Evolutionary conservation across 2,329 filamentous ascomycete genomes (phyloP).

Genomic region (Talaromyces sp.): DNA sequence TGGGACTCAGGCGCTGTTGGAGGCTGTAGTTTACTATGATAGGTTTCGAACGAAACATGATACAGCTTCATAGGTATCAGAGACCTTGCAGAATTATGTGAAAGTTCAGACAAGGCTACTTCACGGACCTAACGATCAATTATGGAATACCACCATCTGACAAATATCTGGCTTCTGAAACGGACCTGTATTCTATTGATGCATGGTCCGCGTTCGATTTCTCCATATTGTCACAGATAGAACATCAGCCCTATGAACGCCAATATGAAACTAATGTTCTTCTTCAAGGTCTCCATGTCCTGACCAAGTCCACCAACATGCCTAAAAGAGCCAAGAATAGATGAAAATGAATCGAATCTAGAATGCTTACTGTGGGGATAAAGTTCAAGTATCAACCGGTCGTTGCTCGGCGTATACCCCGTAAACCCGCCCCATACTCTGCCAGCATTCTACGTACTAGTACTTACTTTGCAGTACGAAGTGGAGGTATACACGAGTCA

Average conservation of each 20-base stretch:
- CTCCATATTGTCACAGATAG: not conserved
- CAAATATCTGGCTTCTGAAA: no score
- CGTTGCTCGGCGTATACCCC: not conserved
- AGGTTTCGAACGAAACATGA: not conserved
- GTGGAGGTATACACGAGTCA: no score
- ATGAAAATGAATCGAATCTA: no score
- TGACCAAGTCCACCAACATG: not conserved
- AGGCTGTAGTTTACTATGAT: not conserved
- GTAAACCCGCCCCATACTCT: not conserved
- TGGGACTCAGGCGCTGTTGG: not conserved
- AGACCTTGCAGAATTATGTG: no score
- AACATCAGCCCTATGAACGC: not conserved
- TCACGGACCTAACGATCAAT: not conserved
- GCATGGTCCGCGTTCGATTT: not conserved
- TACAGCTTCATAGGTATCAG: not conserved
- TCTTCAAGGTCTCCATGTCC: not conserved
- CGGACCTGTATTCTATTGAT: no score
- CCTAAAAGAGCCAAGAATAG: not conserved
- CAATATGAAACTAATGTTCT: not conserved
- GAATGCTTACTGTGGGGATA: not conserved
- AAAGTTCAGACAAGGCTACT: no score
- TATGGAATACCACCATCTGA: not conserved
- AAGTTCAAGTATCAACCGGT: constrained; percentile 18
- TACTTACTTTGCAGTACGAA: not conserved
- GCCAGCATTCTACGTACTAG: not conserved